Conservation (phyloP, 2,329 filamentous ascomycete species). For the Cladobotryum mycophilum region DNA sequence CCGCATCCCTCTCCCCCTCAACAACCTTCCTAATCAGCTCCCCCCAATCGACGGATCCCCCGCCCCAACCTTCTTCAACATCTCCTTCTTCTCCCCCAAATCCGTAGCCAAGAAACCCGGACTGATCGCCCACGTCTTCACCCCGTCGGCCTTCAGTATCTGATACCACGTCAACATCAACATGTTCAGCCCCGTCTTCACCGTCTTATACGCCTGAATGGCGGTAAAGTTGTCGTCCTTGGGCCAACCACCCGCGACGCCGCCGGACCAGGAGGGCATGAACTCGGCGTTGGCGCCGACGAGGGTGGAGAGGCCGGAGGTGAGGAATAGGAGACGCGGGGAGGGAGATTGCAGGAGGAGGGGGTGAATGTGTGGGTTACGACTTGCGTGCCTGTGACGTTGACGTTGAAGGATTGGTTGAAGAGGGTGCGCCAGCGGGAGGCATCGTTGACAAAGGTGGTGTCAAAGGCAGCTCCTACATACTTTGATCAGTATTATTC, state of each 20-base stretch:
- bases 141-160: slow-evolving; percentile 40
- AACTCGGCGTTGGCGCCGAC: slow-evolving; percentile 22
- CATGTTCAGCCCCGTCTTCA: slow-evolving; percentile 26
- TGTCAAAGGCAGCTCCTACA: slow-evolving; percentile 39
- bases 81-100: slow-evolving; percentile 28
- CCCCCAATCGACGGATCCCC: slow-evolving; percentile 29
- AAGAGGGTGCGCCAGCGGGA: slow-evolving; percentile 32
- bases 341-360: slow-evolving; percentile 36
- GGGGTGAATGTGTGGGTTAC: slow-evolving; percentile 33
- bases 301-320: slow-evolving; percentile 36
- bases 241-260: slow-evolving; percentile 38
- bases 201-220: slow-evolving; percentile 17
- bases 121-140: slow-evolving; percentile 43
- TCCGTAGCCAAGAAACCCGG: slow-evolving; percentile 44
- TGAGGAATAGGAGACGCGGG: slow-evolving; percentile 45
- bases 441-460: slow-evolving; percentile 18
- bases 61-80: slow-evolving; percentile 28
- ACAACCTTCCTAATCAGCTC: slow-evolving; percentile 33
- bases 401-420: slow-evolving; percentile 43
- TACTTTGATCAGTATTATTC: background rate
- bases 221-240: slow-evolving; percentile 38
- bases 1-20: slow-evolving; percentile 35
- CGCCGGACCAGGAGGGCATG: slow-evolving; percentile 18
- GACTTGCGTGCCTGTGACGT: slow-evolving; percentile 41
- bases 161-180: slow-evolving; percentile 37